phyloP scores from a whole-genome alignment of 192 early-diverging fungal genomes.

The Entomortierella chlamydospora region DNA sequence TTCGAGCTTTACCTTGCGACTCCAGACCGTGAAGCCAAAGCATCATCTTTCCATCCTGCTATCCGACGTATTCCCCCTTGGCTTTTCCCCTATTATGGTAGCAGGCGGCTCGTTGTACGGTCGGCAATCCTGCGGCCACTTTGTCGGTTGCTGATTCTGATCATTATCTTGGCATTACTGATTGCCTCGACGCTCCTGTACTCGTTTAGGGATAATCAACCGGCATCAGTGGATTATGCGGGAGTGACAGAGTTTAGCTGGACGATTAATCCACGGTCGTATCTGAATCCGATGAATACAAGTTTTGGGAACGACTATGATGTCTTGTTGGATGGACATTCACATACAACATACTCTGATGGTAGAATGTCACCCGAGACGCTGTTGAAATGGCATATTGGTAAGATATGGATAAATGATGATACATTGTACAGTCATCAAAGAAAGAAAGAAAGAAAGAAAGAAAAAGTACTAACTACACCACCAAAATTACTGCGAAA shows the following conservation, averaged over 20 bases:
- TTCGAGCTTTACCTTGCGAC: slow-evolving; percentile 18
- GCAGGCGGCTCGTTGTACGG: slow-evolving; percentile 6
- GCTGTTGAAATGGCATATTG: slow-evolving; percentile 71
- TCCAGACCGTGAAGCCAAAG: slow-evolving; percentile 12
- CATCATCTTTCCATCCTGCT: not conserved
- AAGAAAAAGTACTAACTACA: slow-evolving; percentile 9
- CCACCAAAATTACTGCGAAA: too few relatives aligned
- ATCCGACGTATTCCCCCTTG: slow-evolving; percentile 30
- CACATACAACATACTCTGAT: slow-evolving; percentile 72
- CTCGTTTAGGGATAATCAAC: slow-evolving; percentile 30
- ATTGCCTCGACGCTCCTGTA: slow-evolving; percentile 32
- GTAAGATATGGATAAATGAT: slow-evolving; percentile 35
- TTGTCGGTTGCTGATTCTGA: slow-evolving; percentile 12
- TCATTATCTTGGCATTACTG: slow-evolving; percentile 20
- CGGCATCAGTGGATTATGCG: slow-evolving; percentile 44
- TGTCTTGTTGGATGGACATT: slow-evolving; percentile 72
- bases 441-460: too few relatives aligned
- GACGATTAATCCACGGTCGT: slow-evolving; percentile 60
- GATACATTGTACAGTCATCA: too few relatives aligned
- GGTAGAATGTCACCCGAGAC: slow-evolving; percentile 68
- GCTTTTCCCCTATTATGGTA: slow-evolving; percentile 28
- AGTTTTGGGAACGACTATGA: slow-evolving; percentile 59
- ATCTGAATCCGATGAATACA: slow-evolving; percentile 55
- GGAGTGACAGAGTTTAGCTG: slow-evolving; percentile 57
- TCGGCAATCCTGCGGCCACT: slow-evolving; percentile 27